Base-by-base conservation (phyloP, 371 early-diverging fungal genomes). In the Syncephalis plumigaleata region DNA sequence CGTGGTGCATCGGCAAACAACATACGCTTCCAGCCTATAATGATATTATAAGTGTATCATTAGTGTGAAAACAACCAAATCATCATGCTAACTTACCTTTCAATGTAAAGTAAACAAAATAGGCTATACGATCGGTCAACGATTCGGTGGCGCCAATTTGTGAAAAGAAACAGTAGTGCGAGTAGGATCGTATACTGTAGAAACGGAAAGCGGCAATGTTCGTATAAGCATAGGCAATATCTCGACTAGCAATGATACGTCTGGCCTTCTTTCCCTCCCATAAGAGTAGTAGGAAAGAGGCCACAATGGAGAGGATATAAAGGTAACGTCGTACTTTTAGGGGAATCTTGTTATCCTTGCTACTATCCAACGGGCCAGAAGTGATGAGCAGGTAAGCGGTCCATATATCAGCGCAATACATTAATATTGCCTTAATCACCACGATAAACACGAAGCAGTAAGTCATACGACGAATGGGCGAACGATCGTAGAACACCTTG, bases 1-100 rank as follows among this genome's bases (percentile, higher is more conserved):
- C 88, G 79, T 15, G 88, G 89, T 5, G 81, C 71, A 52, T 87
- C 87, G 45, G 91, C 87, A 46, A 91, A 68, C 42, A 91, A 52
- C 0, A 88, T 61, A 40, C 84, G 72, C 58, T 86, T 88, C 89
- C 91, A 88, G 42, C 80, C 79, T 75, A 54, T 27, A 20, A 9
- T 16, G n/a, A n/a, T n/a, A n/a, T n/a, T 21, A 50, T 3, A 11
- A 3, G 31, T 31, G 4, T 31, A 11, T 38, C 13, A 36, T 22
- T n/a, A 47, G 38, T 36, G 9, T 37, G 13, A 20, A 18, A 49
- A 36, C 20, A 42, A 42, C 43, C 15, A 31, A 9, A 42, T 23
- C 26, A 36, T 26, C 20, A 25, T 37, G 25, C 15, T 18, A 39
- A 15, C 27, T 44, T 66, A 76, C 84, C 81, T 67, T 84, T 81